Percentiles rank a stretch among this genome's conserved stretches.
Conservation (phyloP, 2,329 filamentous ascomycete species). For the Trichoderma atrobrunneum region DNA sequence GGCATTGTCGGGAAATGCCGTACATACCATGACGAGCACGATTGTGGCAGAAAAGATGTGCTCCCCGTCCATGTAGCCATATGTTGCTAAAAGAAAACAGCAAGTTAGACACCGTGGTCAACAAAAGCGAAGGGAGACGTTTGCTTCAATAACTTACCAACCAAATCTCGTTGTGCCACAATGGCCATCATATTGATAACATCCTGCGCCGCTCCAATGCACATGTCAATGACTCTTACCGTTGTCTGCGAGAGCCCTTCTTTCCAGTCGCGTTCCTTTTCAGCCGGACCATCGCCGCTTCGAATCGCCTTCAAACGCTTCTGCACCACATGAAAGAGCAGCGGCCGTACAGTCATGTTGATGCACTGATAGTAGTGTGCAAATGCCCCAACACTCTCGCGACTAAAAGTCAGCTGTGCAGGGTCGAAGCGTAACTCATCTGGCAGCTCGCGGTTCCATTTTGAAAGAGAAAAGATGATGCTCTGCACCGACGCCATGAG, state of each 20-base stretch:
- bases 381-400: conserved; percentile 51
- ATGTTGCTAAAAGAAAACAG: conserved; percentile 43
- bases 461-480: conserved; percentile 48
- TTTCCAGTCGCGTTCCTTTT: conserved; percentile 34
- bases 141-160: conserved; percentile 37
- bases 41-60: conserved; percentile 54
- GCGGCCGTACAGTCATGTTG: conserved; percentile 54
- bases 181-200: conserved; percentile 31
- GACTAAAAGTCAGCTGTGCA: conserved; percentile 42
- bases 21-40: conserved; percentile 53
- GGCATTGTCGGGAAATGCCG: conserved; percentile 47
- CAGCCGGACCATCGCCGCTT: conserved; percentile 20
- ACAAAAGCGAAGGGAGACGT: not conserved
- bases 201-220: conserved; percentile 47
- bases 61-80: conserved; percentile 57
- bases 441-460: conserved; percentile 50
- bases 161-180: conserved; percentile 36
- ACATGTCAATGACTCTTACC: conserved; percentile 50
- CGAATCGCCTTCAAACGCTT: conserved; percentile 38
- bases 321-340: conserved; percentile 54
- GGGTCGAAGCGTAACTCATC: conserved; percentile 48
- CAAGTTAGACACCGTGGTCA: not conserved
- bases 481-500: conserved; percentile 49
- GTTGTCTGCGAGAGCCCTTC: conserved; percentile 47
- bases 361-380: conserved; percentile 57